Conservation (phyloP, 208 protist genomes). For the Leishmania turanica region DNA sequence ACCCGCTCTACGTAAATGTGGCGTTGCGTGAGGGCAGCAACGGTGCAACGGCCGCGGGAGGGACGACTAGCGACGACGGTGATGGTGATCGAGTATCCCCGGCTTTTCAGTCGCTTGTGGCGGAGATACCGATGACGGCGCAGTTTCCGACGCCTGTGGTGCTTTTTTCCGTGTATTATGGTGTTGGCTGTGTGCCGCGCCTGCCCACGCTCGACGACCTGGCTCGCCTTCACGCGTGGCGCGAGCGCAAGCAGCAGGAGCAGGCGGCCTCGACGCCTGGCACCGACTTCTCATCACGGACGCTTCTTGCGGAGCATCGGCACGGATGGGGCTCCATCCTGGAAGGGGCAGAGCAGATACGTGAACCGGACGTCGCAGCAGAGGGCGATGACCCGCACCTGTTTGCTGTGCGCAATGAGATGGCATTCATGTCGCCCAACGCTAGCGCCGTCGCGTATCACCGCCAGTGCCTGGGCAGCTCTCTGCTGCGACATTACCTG, state of each 20-base stretch:
- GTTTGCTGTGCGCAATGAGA: slow-evolving; percentile 21
- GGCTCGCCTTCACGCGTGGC: slow-evolving; percentile 15
- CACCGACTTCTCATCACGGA: neutral
- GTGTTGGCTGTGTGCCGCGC: slow-evolving; percentile 55
- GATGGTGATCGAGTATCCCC: neutral
- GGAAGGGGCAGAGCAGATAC: slow-evolving; percentile 9
- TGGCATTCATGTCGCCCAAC: slow-evolving; percentile 12
- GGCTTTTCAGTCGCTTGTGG: slow-evolving; percentile 1
- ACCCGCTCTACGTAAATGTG: slow-evolving; percentile 52
- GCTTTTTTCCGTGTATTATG: slow-evolving; percentile 53
- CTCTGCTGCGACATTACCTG: slow-evolving; percentile 34
- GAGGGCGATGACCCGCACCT: slow-evolving; percentile 4
- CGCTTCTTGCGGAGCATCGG: neutral
- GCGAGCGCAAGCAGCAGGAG: slow-evolving; percentile 4
- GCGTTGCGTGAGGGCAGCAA: neutral
- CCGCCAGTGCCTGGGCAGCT: slow-evolving; percentile 7
- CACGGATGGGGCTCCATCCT: slow-evolving; percentile 7
- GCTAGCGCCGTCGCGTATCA: slow-evolving; percentile 7
- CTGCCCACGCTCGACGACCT: slow-evolving; percentile 38
- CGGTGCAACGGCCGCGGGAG: neutral
- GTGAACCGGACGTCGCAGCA: slow-evolving; percentile 1
- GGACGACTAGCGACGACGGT: neutral
- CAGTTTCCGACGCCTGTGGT: slow-evolving; percentile 67
- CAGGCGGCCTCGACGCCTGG: neutral
- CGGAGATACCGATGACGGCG: slow-evolving; percentile 24